Base-by-base conservation (phyloP, 2,329 filamentous ascomycete species). In the Penicillium concentricum region DNA sequence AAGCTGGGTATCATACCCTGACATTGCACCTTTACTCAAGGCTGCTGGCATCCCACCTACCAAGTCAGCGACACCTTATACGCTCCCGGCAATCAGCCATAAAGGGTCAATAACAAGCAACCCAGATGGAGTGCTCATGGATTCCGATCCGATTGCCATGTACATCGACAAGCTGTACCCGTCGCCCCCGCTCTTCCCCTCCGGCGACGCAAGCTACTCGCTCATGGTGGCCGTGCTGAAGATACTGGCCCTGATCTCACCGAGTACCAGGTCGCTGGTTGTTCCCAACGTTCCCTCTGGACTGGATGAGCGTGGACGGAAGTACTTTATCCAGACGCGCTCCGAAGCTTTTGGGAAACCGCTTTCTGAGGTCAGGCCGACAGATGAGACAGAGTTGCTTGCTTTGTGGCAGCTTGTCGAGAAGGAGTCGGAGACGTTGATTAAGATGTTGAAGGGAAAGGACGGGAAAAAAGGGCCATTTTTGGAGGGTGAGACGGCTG, bases 81-180 rank as follows among this genome's bases (percentile, higher is more conserved):
- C 71, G 9, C 66, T 74, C n/a, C 72, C 72, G 6, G 68, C 69
- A 30, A 74, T 73, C 56, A 54, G 60, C 28, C 71, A 74, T 54
- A 65, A 62, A 28, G 44, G 62, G 12, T 66, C 66, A 0, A 56
- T 70, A 10, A 60, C 48, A 1, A 57, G 61, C 5, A 72, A 67
- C 53, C 52, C 64, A 0, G 46, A 63, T 18, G 68, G 69, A 15
- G 65, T 67, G 9, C 57, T 74, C 44, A 72, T 70, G 67, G 70
- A 73, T 53, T 74, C 72, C 0, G 54, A 72, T 13, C 63, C 72
- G 2, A 73, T 74, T 39, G 66, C 69, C 39, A 22, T 59, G 16
- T 69, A 73, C 35, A 59, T 73, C 3, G 71, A 74, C 47, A 63
- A 66, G 22, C 28, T 62, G 2, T 72, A 64, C 54, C 70, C 71